Evolutionary conservation across 2,329 filamentous ascomycete genomes (phyloP), one percentile per base, ranked within the genome.

Genomic region (Truncatella angustata): DNA sequence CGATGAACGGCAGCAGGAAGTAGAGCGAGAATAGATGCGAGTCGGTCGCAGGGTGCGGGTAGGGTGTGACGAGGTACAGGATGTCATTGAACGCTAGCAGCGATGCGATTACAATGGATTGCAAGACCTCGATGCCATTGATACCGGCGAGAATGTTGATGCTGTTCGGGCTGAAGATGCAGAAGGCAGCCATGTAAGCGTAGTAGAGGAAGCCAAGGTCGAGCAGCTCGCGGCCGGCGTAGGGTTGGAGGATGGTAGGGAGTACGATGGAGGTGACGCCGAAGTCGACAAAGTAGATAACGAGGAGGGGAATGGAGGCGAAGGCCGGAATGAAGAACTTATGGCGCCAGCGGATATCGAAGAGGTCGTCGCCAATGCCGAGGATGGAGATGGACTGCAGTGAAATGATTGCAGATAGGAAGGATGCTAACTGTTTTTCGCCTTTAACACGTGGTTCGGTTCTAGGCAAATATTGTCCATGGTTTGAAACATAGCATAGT

Each of bases 91-190:
- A 74, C 54, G 87, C 82, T 59, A 99, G 83, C 47, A 97, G 81
- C 49, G 85, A 70, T 23, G 92, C 93, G 66, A 99, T 90, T 57
- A 96, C 89, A 56, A 99, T 77, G 54, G 91, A 97, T 73, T 99
- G 94, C 10, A 88, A 85, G 51, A 97, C 94, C 70, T 99, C 94
- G 68, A 99, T 94, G 51, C 94, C 94, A 70, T 99, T 99, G 71
- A 99, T 90, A n/a, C 94, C 94, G 0, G 94, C 94, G n/a, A 99
- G 78, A 73, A 99, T 99, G 77, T 99, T 99, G 81, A 99, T 99
- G 70, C 91, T 91, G 74, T 99, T 97, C 5, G 94, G 92, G 61
- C 91, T 96, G 76, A 99, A 99, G 70, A 99, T 99, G 67, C 93
- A 90, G 60, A 99, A 82, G 52, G 89, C 87, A 49, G 91, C 90